A percentile compares a stretch with the other conserved stretches of the same genome.
Conservation (phyloP, 1,284 basidiomycete species). For the Cutaneotrichosporon arboriforme region DNA sequence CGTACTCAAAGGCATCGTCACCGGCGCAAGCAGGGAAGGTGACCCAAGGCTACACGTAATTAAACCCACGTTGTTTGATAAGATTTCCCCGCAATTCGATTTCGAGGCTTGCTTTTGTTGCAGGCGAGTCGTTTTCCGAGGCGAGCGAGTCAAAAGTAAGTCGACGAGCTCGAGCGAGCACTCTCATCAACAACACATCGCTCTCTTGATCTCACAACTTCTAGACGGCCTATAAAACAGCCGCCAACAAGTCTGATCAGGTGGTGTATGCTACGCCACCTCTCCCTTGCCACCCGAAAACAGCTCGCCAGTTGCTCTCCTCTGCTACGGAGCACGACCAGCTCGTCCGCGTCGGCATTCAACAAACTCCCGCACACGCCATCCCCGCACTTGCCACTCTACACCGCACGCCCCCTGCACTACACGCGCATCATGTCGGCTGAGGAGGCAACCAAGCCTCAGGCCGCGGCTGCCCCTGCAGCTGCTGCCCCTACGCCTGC, state of each 20-base stretch:
- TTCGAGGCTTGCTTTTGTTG: too few relatives aligned
- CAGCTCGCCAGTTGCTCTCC: conserved; percentile 9
- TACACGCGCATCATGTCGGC: conserved; percentile 22
- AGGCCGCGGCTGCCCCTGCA: conserved; percentile 26
- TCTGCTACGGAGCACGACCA: neutral
- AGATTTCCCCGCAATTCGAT: too few relatives aligned
- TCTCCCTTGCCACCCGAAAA: conserved; percentile 10
- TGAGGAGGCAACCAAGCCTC: conserved; percentile 29
- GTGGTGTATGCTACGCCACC: conserved; percentile 19
- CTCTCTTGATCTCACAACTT: too few relatives aligned
- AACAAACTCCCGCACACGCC: neutral
- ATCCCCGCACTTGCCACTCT: neutral
- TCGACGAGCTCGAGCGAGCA: too few relatives aligned
- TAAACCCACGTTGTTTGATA: too few relatives aligned
- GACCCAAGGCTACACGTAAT: too few relatives aligned
- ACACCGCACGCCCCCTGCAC: conserved; percentile 4
- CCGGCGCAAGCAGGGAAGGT: neutral
- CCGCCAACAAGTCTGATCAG: neutral
- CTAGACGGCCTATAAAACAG: too few relatives aligned
- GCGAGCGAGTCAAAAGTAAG: too few relatives aligned
- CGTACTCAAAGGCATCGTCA: neutral
- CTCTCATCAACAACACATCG: too few relatives aligned
- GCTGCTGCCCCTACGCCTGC: conserved; percentile 10
- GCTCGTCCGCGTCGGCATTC: neutral
- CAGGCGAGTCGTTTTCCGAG: too few relatives aligned